These are phyloP conservation scores for Endothia cerciana DNA, from an alignment of 2,329 filamentous ascomycete genomes.

Conservation along the genomic window DNA sequence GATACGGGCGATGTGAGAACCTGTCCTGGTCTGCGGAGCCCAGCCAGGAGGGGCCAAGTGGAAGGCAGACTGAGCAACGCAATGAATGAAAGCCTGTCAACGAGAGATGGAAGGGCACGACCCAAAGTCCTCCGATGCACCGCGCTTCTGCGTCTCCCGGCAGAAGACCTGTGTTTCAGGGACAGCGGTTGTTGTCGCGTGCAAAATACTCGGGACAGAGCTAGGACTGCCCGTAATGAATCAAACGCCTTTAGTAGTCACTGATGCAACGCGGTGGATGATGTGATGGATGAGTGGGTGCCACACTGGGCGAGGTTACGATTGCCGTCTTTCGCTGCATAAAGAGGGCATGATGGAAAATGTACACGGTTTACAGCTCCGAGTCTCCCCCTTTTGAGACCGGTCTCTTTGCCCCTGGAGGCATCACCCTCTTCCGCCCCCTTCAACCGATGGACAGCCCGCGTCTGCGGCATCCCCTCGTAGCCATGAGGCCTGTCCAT, in stretches of 20 bases:
- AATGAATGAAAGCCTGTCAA: too few species aligned
- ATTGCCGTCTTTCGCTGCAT: conserved; percentile 28
- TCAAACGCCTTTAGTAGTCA: neutral
- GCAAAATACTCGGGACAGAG: too few species aligned
- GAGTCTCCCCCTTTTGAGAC: conserved; percentile 20
- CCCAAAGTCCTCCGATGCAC: too few species aligned
- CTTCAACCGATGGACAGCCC: conserved; percentile 6
- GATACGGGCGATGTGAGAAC: conserved; percentile 1
- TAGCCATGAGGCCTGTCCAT: neutral
- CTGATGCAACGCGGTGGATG: neutral
- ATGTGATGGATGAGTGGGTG: neutral
- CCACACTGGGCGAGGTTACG: conserved; percentile 11
- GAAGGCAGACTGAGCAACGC: too few species aligned
- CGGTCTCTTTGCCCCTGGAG: conserved; percentile 13
- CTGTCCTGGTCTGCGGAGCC: neutral
- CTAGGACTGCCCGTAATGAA: neutral
- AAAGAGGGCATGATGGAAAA: conserved; percentile 36
- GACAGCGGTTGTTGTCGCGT: too few species aligned
- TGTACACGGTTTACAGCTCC: conserved; percentile 46
- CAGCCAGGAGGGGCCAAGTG: too few species aligned
- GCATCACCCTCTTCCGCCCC: conserved; percentile 15
- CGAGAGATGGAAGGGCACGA: too few species aligned
- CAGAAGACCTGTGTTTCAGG: too few species aligned
- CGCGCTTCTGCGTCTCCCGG: too few species aligned
- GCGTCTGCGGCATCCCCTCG: neutral